These are phyloP conservation scores for Albifimbria verrucaria DNA, from an alignment of 2,329 filamentous ascomycete genomes.

Conservation along the genomic window DNA sequence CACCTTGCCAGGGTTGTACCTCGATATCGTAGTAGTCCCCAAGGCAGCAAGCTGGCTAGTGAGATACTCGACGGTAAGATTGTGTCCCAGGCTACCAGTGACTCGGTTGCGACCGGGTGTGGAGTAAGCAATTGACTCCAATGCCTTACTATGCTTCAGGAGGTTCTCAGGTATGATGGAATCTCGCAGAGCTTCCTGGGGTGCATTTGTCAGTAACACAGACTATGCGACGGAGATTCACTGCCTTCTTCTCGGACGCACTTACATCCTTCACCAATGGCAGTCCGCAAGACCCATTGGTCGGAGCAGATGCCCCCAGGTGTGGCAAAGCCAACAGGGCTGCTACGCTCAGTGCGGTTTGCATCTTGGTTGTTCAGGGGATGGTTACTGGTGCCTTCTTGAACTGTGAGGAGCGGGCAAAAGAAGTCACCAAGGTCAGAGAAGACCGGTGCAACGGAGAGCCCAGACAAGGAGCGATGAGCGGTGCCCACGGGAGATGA, in stretches of 20 bases:
- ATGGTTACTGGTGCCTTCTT: background rate
- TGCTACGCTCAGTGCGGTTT: background rate
- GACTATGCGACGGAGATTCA: background rate
- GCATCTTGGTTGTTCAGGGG: background rate
- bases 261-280: conserved; percentile 1
- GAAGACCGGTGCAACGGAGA: background rate
- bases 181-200: conserved; percentile 20
- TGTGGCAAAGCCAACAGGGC: background rate
- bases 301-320: background rate
- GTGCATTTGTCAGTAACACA: background rate
- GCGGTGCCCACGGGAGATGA: too few relatives aligned
- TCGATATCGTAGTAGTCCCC: conserved; percentile 29
- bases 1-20: conserved; percentile 24
- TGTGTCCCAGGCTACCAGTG: conserved; percentile 30
- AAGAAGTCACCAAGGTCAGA: background rate
- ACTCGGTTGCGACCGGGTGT: conserved; percentile 24
- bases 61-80: conserved; percentile 29
- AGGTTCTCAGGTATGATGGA: conserved; percentile 22
- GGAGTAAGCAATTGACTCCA: conserved; percentile 27
- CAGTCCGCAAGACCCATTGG: background rate
- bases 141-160: conserved; percentile 22
- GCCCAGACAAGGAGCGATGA: background rate
- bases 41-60: conserved; percentile 28
- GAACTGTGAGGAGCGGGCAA: background rate
- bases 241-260: background rate